Evolutionary conservation across 495 filamentous ascomycete genomes (phyloP), one percentile per base, ranked within the genome.

Genomic region (Zalerion maritima): DNA sequence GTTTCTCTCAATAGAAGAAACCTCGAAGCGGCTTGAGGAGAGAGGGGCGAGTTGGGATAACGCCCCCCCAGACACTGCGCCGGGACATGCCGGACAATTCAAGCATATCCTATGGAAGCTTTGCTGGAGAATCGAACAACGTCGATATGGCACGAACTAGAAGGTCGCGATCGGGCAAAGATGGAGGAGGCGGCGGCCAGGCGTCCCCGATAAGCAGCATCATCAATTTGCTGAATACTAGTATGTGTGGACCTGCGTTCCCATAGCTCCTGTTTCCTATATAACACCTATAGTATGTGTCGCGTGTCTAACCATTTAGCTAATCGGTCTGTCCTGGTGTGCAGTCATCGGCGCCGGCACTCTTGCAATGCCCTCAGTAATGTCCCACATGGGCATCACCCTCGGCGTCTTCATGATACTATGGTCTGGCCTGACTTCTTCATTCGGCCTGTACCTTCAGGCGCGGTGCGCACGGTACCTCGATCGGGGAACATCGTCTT

Each of bases 221-320:
- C 40, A 79, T 94, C 60, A 97, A 96, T 49, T 57, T 97, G 11
- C 61, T 96, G 35, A 97, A 97, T 55, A 97, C 89, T 4, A 96
- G 78, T 82, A 67, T 29, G 65, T 52, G 11, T 18, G 34, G 27
- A 16, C 11, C 21, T 11, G 5, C 13, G 18, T 27, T 13, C 14
- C 15, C 11, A 26, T 16, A 21, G 26, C 24, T 6, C 14, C 9
- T 19, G 11, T n/a, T n/a, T n/a, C n/a, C n/a, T n/a, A 10, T 13
- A 28, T 9, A 8, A 28, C 8, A 28, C 26, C 8, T 9, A 14
- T 8, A 8, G 8, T 8, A 14, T 9, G 8, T 8, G 13, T 9
- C 13, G 14, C 26, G 8, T 8, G 11, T 23, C 8, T 8, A 23
- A 23, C 21, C 22, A 24, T 11, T 24, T n/a, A 13, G 3, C 5